Percentiles rank a stretch among this genome's conserved stretches.
Evolutionary conservation across 2,329 filamentous ascomycete species (phyloP).

Genomic region (Fusarium sp.): DNA sequence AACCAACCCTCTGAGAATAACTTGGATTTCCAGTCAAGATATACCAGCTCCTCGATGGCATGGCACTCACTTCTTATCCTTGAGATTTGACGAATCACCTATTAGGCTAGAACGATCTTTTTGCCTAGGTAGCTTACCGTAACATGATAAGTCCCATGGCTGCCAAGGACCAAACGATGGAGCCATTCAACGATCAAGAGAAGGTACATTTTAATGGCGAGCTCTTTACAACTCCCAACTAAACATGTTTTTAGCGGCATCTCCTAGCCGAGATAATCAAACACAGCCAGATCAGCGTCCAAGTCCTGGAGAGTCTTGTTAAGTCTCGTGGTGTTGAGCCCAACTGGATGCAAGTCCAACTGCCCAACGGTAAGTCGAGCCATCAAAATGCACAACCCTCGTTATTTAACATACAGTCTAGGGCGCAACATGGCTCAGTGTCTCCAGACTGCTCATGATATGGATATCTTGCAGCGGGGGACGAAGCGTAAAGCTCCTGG

Average conservation of each 20-base stretch:
- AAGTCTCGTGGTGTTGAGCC: slow-evolving; percentile 57
- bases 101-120: too few relatives aligned
- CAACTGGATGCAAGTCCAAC: slow-evolving; percentile 63
- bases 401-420: slow-evolving; percentile 41
- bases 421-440: slow-evolving; percentile 64
- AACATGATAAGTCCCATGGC: too few relatives aligned
- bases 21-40: too few relatives aligned
- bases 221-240: background rate
- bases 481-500: slow-evolving; percentile 50
- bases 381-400: background rate
- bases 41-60: slow-evolving; percentile 4
- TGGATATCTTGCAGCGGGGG: slow-evolving; percentile 52
- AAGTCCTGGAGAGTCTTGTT: slow-evolving; percentile 63
- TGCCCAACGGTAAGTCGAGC: slow-evolving; percentile 59
- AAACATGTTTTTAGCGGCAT: slow-evolving; percentile 61
- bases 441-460: slow-evolving; percentile 56
- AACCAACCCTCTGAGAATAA: background rate
- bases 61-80: slow-evolving; percentile 3
- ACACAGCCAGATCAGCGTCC: slow-evolving; percentile 64
- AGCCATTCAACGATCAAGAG: slow-evolving; percentile 63
- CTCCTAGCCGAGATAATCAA: slow-evolving; percentile 71
- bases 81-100: slow-evolving; percentile 1
- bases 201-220: slow-evolving; percentile 58
- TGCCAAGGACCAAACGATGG: slow-evolving; percentile 26
- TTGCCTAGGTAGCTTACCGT: background rate